Evolutionary conservation across 495 filamentous ascomycete species (phyloP), one percentile per base, ranked within the genome.

Genomic region (Aspergillus haitiensis): DNA sequence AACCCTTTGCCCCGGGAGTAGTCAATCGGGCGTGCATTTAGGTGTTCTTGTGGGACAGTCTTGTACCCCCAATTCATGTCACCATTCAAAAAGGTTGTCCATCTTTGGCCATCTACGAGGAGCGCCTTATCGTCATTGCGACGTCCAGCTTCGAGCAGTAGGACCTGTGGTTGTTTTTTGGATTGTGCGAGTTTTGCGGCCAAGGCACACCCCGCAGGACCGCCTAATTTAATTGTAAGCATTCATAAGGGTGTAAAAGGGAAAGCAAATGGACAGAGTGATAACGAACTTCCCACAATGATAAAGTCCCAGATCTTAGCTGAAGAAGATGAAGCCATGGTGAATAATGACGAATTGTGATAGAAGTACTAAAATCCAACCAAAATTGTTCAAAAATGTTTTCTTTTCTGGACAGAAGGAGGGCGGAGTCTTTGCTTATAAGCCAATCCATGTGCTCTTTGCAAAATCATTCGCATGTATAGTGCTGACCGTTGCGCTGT

Each of bases 1-100:
- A 90, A 70, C 3, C 82, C 82, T n/a, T 79, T 78, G 0, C 86
- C 86, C 7, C 85, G 78, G n/a, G 78, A 80, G 55, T 84, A 84
- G 63, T 84, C 80, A 6, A 88, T 61, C 49, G 78, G 60, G 3
- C 83, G 80, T 16, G 72, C 74, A 31, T 71, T 72, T 46, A 81
- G 78, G 58, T 82, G 62, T 16, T 70, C 64, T 56, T 88, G 86
- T 0, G 84, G 80, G 0, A 64, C 73, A 0, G 84, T 87, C 59
- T 84, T 80, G 70, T 88, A 87, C 1, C 79, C 81, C 78, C 80
- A 88, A 61, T 86, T 86, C 60, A 86, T 59, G 4, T 59, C 61
- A 45, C 67, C 61, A 47, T 80, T 74, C 61, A 64, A 68, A 55
- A 83, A 81, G 0, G 82, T 82, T 12, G 72, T 60, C 67, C 71